phyloP scores from a whole-genome alignment of 176 grass and related monocot genomes.

The Zoysia japonica region DNA sequence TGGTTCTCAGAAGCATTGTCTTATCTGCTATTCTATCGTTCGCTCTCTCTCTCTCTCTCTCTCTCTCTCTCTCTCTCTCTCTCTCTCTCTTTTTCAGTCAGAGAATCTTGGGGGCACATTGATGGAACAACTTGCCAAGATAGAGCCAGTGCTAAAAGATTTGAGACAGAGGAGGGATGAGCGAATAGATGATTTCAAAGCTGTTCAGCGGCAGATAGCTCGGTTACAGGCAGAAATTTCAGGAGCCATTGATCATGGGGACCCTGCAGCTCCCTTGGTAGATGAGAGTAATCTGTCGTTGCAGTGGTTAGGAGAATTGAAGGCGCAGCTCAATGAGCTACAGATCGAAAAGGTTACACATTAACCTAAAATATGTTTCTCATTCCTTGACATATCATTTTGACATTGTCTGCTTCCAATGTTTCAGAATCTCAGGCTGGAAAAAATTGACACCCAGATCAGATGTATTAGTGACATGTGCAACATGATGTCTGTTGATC shows the following conservation, averaged over 20 bases:
- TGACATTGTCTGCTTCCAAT: conserved; percentile 20
- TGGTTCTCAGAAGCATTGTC: neutral
- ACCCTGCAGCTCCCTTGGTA: conserved; percentile 41
- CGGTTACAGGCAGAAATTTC: conserved; percentile 69
- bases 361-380: neutral
- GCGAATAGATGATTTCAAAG: conserved; percentile 59
- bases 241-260: conserved; percentile 57
- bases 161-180: conserved; percentile 68
- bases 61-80: conserved; percentile 11
- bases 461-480: conserved; percentile 67
- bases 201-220: conserved; percentile 59
- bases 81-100: conserved; percentile 45
- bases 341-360: conserved; percentile 74
- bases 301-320: conserved; percentile 59
- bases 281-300: conserved; percentile 68
- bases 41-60: conserved; percentile 9
- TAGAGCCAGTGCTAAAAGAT: conserved; percentile 67
- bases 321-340: conserved; percentile 60
- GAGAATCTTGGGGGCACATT: conserved; percentile 67
- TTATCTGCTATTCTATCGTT: conserved; percentile 10
- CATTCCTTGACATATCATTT: neutral
- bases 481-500: conserved; percentile 68
- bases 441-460: conserved; percentile 60
- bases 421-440: conserved; percentile 75
- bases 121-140: conserved; percentile 63